phyloP scores from a whole-genome alignment of 305 asterid genomes.

The Vinca major region DNA sequence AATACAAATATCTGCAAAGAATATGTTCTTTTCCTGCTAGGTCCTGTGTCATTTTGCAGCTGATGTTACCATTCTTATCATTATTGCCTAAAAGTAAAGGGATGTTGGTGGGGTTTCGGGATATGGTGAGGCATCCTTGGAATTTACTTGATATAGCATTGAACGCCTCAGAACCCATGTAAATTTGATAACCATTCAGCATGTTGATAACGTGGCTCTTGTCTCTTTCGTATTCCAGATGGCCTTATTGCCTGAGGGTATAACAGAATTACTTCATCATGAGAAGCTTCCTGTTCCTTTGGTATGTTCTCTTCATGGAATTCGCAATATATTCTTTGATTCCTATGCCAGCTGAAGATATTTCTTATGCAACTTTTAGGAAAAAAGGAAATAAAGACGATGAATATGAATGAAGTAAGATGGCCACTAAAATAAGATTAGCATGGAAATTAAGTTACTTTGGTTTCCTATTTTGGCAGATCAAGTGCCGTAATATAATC shows the following conservation, averaged over 20 bases:
- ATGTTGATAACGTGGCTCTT: slow-evolving; percentile 4
- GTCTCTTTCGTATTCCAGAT: slow-evolving; percentile 40
- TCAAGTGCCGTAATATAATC: slow-evolving; percentile 72
- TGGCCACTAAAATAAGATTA: background rate
- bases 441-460: background rate
- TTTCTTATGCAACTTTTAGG: background rate
- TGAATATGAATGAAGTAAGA: background rate
- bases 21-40: background rate
- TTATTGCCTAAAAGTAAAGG: background rate
- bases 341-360: slow-evolving; percentile 2
- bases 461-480: slow-evolving; percentile 28
- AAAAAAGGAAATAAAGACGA: background rate
- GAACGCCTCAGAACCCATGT: background rate
- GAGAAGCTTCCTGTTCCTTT: slow-evolving; percentile 63
- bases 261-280: slow-evolving; percentile 73
- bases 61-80: background rate
- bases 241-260: slow-evolving; percentile 94
- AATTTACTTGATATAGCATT: background rate
- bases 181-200: background rate
- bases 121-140: background rate
- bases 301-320: slow-evolving; percentile 35
- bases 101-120: background rate
- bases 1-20: too few relatives aligned
- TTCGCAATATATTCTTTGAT: slow-evolving; percentile 8
- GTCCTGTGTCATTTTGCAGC: background rate